Base-by-base conservation (phyloP, 345 rosid species). In the Kandelia obovata region DNA sequence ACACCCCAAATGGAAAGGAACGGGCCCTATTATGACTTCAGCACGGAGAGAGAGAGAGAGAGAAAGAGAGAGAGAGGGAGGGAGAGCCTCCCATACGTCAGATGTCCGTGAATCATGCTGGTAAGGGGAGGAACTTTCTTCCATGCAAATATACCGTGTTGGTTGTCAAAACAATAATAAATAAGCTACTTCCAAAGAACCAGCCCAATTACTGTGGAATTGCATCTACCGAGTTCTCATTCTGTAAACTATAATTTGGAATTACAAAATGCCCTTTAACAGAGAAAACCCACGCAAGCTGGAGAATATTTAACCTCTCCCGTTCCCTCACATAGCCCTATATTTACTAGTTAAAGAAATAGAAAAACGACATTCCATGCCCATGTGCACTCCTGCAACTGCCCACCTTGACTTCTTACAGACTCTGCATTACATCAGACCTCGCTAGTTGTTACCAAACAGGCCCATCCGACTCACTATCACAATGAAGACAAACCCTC, bases 361-460 rank as follows among this genome's bases (percentile, higher is more conserved):
- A 69, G 58, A 64, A 73, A 86, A 71, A 75, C 79, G 87, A 80
- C 83, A 78, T 74, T 46, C 58, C 37, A 69, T 55, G 71, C 80
- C 90, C 90, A 86, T 84, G 88, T 86, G 90, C 85, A 64, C 32
- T 67, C 70, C 85, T 79, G 77, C 67, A 67, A 47, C 69, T 68
- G 64, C 57, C 39, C 74, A 37, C 4, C 6, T 65, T 31, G 53
- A 35, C 67, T 58, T 21, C 65, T 51, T 62, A 68, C 62, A 34
- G 19, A 65, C 65, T 66, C 37, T 56, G 23, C 52, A 19, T 28
- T 13, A 26, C 27, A 28, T 57, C 65, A 71, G 76, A 67, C 76
- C 75, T 69, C 56, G 70, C 72, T 72, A 72, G 66, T 66, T 62
- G 66, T 66, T 74, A 32, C 20, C 26, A 53, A 53, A 34, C 60